Evolutionary conservation across 371 early-diverging fungal species (phyloP).

Genomic region (Rhizopus arrhizus): DNA sequence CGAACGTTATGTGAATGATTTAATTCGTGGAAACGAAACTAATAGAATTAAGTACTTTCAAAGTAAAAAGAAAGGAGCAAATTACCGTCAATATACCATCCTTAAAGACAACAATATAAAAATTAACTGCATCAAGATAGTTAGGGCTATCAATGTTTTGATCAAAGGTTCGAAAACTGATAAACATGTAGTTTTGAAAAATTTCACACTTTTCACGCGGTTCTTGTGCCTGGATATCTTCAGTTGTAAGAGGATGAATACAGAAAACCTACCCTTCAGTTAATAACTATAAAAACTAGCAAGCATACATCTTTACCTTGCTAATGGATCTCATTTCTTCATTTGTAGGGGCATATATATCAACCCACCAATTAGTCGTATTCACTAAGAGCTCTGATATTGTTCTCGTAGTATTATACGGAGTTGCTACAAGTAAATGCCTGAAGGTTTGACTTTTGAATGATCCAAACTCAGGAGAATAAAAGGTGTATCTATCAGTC

Average conservation of each 20-base stretch:
- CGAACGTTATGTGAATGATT: constrained; percentile 67
- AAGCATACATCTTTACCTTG: constrained; percentile 41
- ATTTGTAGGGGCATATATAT: constrained; percentile 78
- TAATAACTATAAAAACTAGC: background rate
- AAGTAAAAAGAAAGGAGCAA: background rate
- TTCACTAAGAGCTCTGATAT: constrained; percentile 44
- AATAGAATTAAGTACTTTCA: background rate
- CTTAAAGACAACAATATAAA: constrained; percentile 82
- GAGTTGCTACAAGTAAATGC: constrained; percentile 34
- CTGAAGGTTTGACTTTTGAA: constrained; percentile 52
- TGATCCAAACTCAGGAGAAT: constrained; percentile 56
- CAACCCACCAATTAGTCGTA: constrained; percentile 83
- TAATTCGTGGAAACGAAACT: constrained; percentile 67
- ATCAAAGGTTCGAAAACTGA: constrained; percentile 81
- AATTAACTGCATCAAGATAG: constrained; percentile 79
- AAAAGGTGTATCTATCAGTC: constrained; percentile 57
- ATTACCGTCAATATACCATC: constrained; percentile 65
- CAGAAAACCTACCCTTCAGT: constrained; percentile 49
- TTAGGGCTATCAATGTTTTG: constrained; percentile 67
- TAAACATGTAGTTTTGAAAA: constrained; percentile 90
- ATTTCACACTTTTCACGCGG: constrained; percentile 92
- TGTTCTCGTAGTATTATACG: constrained; percentile 23
- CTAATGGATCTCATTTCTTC: constrained; percentile 78
- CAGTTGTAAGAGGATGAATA: constrained; percentile 86
- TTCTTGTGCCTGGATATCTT: constrained; percentile 91